Base-by-base conservation (phyloP, 2,329 filamentous ascomycete species). In the Dactylellina parvicollis region DNA sequence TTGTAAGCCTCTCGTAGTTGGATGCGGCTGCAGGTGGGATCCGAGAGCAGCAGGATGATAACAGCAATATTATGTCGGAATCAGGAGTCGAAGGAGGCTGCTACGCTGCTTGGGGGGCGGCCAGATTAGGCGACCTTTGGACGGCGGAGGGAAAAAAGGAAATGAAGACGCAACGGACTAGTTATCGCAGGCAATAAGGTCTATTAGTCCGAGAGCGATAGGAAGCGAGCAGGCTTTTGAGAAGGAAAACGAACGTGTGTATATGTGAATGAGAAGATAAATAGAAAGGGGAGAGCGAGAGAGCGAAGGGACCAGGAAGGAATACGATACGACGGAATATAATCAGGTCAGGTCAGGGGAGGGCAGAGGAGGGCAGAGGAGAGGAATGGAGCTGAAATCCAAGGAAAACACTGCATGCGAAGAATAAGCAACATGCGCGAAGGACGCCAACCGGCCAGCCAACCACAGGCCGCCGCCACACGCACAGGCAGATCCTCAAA, bases 11-110 rank as follows among this genome's bases (percentile, higher is more conserved):
- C n/a, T n/a, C n/a, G n/a, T n/a, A n/a, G n/a, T n/a, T n/a, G n/a
- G n/a, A n/a, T 62, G 57, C 34, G 57, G 57, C 57, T 62, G 57
- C 46, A 52, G 57, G 30, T 40, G 46, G 46, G 18, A n/a, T 62
- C 57, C 46, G 57, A 62, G 42, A 62, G 44, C 44, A 62, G 57
- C 44, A 52, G 46, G 57, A 38, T 42, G 22, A 32, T 40, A n/a
- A n/a, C n/a, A n/a, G n/a, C n/a, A n/a, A n/a, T n/a, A 40, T 28
- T 56, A 56, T 56, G 52, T 18, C 52, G 24, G 52, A 14, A 32
- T 56, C 54, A 57, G 54, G 54, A 44, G 54, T 5, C 30, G 12
- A 7, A 38, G 34, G 3, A 14, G 34, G 12, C 34, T 38, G 34
- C 30, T 12, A 32, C 12, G 30, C 5, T 32, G 34, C 12, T 38